These are phyloP conservation scores for Mortierella claussenii DNA, from an alignment of 192 early-diverging fungal species.

Conservation along the genomic window DNA sequence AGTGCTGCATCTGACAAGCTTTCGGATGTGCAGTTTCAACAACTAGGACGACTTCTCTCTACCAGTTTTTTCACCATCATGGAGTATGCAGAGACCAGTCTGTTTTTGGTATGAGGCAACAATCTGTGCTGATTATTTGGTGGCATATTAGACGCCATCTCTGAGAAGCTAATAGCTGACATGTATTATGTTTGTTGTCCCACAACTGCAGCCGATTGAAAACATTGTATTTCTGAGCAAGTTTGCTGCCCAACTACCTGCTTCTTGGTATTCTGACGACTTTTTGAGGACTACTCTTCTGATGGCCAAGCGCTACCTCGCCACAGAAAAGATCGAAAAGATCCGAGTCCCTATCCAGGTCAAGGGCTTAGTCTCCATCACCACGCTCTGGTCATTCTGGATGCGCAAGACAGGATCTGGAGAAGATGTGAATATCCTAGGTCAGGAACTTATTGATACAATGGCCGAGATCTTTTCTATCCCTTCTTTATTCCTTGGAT, in stretches of 20 bases:
- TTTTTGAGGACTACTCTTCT: slow-evolving; percentile 33
- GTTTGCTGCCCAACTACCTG: slow-evolving; percentile 30
- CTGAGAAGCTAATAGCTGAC: no score
- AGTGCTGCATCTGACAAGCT: slow-evolving; percentile 22
- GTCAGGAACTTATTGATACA: slow-evolving; percentile 39
- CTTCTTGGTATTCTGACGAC: slow-evolving; percentile 45
- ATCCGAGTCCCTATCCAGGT: slow-evolving; percentile 35
- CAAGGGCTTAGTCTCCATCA: slow-evolving; percentile 20
- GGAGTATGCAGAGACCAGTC: slow-evolving; percentile 25
- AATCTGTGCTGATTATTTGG: background rate
- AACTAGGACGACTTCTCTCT: slow-evolving; percentile 34
- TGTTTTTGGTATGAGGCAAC: slow-evolving; percentile 23
- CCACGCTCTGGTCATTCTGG: slow-evolving; percentile 44
- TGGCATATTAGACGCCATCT: no score
- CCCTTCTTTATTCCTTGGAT: slow-evolving; percentile 27
- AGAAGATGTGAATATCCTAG: slow-evolving; percentile 35
- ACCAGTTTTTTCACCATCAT: slow-evolving; percentile 44
- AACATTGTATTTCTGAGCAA: slow-evolving; percentile 31
- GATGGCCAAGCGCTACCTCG: slow-evolving; percentile 24
- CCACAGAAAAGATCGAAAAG: slow-evolving; percentile 29
- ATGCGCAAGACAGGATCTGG: slow-evolving; percentile 45
- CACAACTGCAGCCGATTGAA: slow-evolving; percentile 22
- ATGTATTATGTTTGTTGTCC: background rate
- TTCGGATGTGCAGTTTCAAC: slow-evolving; percentile 33
- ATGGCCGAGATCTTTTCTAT: slow-evolving; percentile 37